These are phyloP conservation scores for Lathyrus aphaca DNA, from an alignment of 306 rosid genomes.

Conservation along the genomic window DNA sequence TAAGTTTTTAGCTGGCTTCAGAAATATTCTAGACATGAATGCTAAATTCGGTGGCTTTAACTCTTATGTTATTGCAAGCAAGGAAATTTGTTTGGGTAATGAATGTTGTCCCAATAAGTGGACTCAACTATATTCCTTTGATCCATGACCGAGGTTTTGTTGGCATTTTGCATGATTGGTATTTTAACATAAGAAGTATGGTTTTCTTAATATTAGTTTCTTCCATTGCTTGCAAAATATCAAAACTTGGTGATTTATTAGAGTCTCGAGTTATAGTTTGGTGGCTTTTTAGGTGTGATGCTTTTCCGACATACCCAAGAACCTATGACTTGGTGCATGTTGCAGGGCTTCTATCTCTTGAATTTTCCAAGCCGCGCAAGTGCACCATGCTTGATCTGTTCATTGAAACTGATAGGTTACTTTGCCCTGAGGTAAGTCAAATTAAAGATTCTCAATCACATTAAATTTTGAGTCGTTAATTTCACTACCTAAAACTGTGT, in stretches of 20 bases:
- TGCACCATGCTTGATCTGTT: slow-evolving; percentile 82
- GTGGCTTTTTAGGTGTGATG: slow-evolving; percentile 78
- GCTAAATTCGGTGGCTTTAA: slow-evolving; percentile 87
- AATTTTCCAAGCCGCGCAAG: slow-evolving; percentile 61
- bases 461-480: not conserved
- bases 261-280: slow-evolving; percentile 6
- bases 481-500: not conserved
- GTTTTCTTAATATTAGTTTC: not conserved
- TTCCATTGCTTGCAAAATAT: not conserved
- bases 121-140: slow-evolving; percentile 80
- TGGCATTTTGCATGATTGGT: slow-evolving; percentile 94
- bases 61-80: slow-evolving; percentile 77
- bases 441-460: not conserved
- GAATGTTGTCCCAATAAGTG: slow-evolving; percentile 84
- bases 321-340: slow-evolving; percentile 97
- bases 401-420: slow-evolving; percentile 85
- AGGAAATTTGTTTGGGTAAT: slow-evolving; percentile 95
- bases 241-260: not conserved
- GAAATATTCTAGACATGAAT: slow-evolving; percentile 95
- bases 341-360: slow-evolving; percentile 86
- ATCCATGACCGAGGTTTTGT: slow-evolving; percentile 89
- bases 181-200: slow-evolving; percentile 30
- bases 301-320: slow-evolving; percentile 96
- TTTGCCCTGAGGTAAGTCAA: slow-evolving; percentile 96
- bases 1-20: slow-evolving; percentile 47